Evolutionary conservation across 768 basidiomycete genomes (phyloP), one percentile per base, ranked within the genome.

Genomic region (Scleroderma bovista): DNA sequence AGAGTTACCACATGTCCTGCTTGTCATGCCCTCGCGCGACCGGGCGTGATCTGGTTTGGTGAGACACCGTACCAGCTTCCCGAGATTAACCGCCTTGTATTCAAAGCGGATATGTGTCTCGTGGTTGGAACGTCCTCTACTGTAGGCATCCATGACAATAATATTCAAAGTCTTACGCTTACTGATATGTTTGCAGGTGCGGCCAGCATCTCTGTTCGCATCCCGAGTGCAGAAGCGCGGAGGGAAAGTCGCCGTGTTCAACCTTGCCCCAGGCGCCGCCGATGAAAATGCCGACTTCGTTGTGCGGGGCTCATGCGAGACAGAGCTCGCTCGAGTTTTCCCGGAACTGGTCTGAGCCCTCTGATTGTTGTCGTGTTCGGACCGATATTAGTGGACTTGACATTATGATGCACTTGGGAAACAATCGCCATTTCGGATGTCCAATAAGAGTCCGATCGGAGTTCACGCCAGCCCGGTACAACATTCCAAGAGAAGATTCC

Each of bases 1-100:
- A n/a, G 11, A 53, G 58, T 48, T 32, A 34, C 40, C 46, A 46
- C 40, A 41, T n/a, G 38, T 3, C 60, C 59, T 16, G 51, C 63
- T 19, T 63, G 58, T 43, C 42, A 54, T 9, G 52, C 54, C 11
- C 55, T 66, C 13, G 55, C 53, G 12, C 67, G 79, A 19, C 78
- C 80, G 6, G 79, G 73, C 3, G 78, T 81, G 5, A 77, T 81
- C 2, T 82, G 80, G 79, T 84, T 83, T 54, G 76, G 74, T 3
- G 80, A 82, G 56, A 54, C 17, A 32, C 72, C 75, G 2, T 53
- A 63, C 11, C 57, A 71, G 10, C n/a, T 77, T 48, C 60, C 70
- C 17, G 52, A 61, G 23, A 78, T 79, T 45, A 64, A 72, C 38
- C 50, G 66, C 16, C 37, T 76, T 11, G 72, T 80, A 1, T 59